Evolutionary conservation across 2,329 filamentous ascomycete genomes (phyloP).

Genomic region (Penicillium frequentans): DNA sequence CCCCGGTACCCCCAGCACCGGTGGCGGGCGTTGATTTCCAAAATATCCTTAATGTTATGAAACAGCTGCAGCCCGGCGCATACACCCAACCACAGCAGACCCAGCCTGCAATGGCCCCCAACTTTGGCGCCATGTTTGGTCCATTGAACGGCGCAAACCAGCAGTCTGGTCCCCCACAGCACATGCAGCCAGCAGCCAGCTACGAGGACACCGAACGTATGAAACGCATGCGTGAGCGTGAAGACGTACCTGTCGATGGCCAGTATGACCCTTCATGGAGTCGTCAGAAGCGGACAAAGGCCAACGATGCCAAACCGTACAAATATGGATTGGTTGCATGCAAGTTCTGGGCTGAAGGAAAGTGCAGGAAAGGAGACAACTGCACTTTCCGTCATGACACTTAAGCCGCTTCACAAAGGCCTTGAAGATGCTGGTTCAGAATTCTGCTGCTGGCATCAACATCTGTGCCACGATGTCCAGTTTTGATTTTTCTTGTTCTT

Average conservation of each 20-base stretch:
- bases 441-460: background rate
- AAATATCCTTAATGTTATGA: constrained; percentile 41
- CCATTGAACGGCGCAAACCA: constrained; percentile 31
- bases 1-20: constrained; percentile 27
- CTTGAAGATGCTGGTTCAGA: background rate
- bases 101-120: constrained; percentile 32
- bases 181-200: constrained; percentile 13
- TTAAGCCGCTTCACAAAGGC: background rate
- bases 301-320: constrained; percentile 38
- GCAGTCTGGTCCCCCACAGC: constrained; percentile 14
- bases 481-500: background rate
- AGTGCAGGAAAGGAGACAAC: constrained; percentile 54
- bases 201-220: constrained; percentile 43
- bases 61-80: constrained; percentile 33
- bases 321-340: constrained; percentile 50
- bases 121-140: constrained; percentile 36
- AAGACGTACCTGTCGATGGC: constrained; percentile 34
- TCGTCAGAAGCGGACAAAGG: constrained; percentile 37
- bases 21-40: constrained; percentile 31
- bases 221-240: constrained; percentile 42
- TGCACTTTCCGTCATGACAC: constrained; percentile 54
- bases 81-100: constrained; percentile 27
- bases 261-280: constrained; percentile 29
- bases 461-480: background rate
- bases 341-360: constrained; percentile 55